Evolutionary conservation across 257 asterid species (phyloP), one percentile per base, ranked within the genome.

Genomic region (Penstemon eatonii): DNA sequence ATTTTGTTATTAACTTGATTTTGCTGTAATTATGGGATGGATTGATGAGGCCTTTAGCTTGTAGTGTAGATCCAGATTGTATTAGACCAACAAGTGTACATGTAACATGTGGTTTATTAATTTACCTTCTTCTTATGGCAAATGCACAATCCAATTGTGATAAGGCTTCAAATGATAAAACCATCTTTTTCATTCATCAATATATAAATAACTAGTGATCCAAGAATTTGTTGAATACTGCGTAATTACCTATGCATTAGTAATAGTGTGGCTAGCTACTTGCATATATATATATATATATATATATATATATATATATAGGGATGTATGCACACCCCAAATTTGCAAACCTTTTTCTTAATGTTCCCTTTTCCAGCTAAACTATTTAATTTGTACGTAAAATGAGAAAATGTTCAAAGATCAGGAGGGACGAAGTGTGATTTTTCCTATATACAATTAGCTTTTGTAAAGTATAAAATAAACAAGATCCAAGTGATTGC

Each of bases 401-500:
- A 25, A 2, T 53, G 65, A 40, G 54, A 47, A 62, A 38, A 15
- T 40, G 42, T 37, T 25, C 52, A 46, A 7, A 5, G 52, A 6
- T 2, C 0, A 8, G 8, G 10, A 7, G 3, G 11, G 11, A 6
- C 11, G 51, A 46, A 10, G n/a, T 49, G n/a, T 49, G 4, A 9
- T 4, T 49, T 9, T 4, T 9, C 4, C 15, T 49, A 49, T 49
- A 49, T 15, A 49, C 5, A 49, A 49, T 49, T 49, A 69, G 38
- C 8, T 6, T 8, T 4, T 15, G 50, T 13, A 7, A 4, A 9
- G 11, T 11, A n/a, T 8, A 41, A 64, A 67, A n/a, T 8, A 41
- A 64, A 67, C 69, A 43, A 65, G 73, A 76, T 76, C 66, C 69
- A 76, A 70, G 72, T 63, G 46, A 59, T 50, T 3, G 10, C 8